Base-by-base conservation (phyloP, 768 basidiomycete genomes). In the Artomyces pyxidatus region DNA sequence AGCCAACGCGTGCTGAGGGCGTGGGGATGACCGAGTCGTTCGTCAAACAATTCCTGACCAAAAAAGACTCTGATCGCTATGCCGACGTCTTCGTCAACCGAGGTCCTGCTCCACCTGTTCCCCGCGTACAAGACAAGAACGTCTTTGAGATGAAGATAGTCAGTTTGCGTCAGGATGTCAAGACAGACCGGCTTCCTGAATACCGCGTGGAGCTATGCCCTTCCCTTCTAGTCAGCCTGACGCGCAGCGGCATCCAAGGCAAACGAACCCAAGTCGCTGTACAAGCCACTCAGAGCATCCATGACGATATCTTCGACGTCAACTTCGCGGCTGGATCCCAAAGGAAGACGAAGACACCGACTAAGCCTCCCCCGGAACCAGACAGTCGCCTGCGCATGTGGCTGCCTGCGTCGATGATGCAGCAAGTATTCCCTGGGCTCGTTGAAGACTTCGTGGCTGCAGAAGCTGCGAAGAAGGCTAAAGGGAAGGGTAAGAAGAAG, bases 361-460 rank as follows among this genome's bases (percentile, higher is more conserved):
- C 69, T 44, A 68, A 64, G 48, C 62, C 67, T 39, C 63, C 76
- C 3, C 66, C 72, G 5, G 72, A 78, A 54, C 81, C 81, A 0
- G 65, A 68, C 23, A 72, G 68, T 37, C 74, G 75, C 45, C 63
- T 81, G 46, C 72, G 83, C 10, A 60, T 89, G 11, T 94, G 90
- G 90, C 73, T 91, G 63, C 86, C 89, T 1, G 88, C 85, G 25
- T 81, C 74, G 44, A 83, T 94, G 72, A 75, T 92, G 10, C 65
- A 69, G n/a, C 65, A 80, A 30, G 88, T 78, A 3, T 84, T 81
- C 51, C 85, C 88, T 10, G 64, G 64, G 3, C 60, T 92, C 21
- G 81, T 83, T 6, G 65, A 74, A 39, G 73, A 74, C 16, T 92
- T 73, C 54, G 78, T 85, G 50, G 74, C 70, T 14, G 56, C 58